Evolutionary conservation across 768 basidiomycete species (phyloP).

Genomic region (Phaffia tasmanica): DNA sequence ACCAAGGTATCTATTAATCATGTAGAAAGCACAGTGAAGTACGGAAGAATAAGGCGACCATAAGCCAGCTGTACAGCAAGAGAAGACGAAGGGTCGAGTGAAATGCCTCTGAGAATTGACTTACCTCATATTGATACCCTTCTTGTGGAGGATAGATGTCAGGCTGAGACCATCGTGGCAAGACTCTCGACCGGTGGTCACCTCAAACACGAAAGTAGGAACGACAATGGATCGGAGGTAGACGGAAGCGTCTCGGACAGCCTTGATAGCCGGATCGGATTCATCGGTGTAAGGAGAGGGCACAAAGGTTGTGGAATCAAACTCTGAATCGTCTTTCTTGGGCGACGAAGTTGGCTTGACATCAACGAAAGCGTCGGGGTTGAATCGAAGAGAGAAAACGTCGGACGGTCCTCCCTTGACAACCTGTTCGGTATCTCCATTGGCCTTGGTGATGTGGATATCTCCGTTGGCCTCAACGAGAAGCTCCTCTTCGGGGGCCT

Average conservation of each 20-base stretch:
- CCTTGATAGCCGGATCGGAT: conserved; percentile 38
- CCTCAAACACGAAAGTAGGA: conserved; percentile 36
- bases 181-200: conserved; percentile 34
- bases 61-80: neutral
- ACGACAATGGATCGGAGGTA: conserved; percentile 39
- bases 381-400: conserved; percentile 39
- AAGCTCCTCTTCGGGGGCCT: conserved; percentile 29
- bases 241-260: conserved; percentile 41
- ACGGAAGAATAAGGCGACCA: neutral
- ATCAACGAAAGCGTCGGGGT: conserved; percentile 43
- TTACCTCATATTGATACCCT: conserved; percentile 43
- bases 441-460: conserved; percentile 34
- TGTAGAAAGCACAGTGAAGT: too few species aligned
- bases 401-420: conserved; percentile 21
- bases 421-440: conserved; percentile 29
- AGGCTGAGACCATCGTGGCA: conserved; percentile 39
- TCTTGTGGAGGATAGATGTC: conserved; percentile 37
- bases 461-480: conserved; percentile 31
- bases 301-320: conserved; percentile 17
- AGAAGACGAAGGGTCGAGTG: neutral
- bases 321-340: conserved; percentile 19
- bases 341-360: conserved; percentile 27
- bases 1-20: conserved; percentile 40
- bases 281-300: conserved; percentile 36
- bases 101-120: neutral